Evolutionary conservation across 23 red algal genomes (phyloP), one percentile per base, ranked within the genome.

Genomic region (Gracilariopsis chorda): DNA sequence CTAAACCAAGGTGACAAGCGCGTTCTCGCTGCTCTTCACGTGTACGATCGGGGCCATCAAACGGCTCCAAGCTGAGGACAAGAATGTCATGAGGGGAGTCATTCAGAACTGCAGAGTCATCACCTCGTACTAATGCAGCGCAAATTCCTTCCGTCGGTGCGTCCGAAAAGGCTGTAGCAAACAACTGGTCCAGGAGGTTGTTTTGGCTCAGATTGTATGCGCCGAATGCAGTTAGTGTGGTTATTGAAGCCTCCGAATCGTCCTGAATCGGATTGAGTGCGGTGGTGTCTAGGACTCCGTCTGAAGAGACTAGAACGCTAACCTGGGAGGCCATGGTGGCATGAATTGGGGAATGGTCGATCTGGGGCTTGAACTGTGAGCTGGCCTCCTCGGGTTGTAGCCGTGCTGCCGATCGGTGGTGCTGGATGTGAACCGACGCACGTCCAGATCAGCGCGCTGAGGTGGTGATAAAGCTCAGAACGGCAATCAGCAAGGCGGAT

Each of bases 21-120:
- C 57, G 58, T 40, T 91, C 88, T 24, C 88, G 73, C 39, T 17
- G 13, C 58, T 91, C 88, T 12, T 91, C 88, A 34, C 88, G 88
- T 23, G 21, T 25, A 30, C 62, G 75, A 35, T 80, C 53, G 24
- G 85, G 85, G 19, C 88, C 73, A 40, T 82, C 88, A 32, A 63
- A 91, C 1, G 75, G 48, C 58, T 91, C 88, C 43, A 91, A 52
- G 44, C 71, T 72, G 36, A 91, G 61, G 13, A 70, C 48, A 43
- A 91, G 47, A 20, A 91, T 48, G 52, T 82, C 70, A 61, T 75
- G 73, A 51, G 52, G 75, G 19, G 88, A 74, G 32, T 69, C 88
- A 28, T 53, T 59, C 20, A 82, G 20, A 1, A 91, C 75, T 20
- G 77, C 88, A 29, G 88, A 79, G 28, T 80, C 88, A 35, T 91